Conservation (phyloP, 2,329 filamentous ascomycete species). For the Fusarium torulosum region DNA sequence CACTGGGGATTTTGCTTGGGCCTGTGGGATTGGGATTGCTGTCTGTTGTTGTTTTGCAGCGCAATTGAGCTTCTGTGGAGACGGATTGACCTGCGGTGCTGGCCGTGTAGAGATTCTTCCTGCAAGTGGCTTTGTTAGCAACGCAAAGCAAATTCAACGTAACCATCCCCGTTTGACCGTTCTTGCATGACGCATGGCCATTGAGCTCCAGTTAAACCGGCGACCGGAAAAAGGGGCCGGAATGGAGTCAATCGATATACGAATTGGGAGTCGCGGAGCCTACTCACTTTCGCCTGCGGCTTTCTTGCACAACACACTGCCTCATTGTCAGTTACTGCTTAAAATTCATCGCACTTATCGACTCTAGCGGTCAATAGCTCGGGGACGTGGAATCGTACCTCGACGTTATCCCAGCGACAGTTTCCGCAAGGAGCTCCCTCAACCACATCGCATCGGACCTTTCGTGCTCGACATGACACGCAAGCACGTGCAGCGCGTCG, state of each 20-base stretch:
- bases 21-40: slow-evolving; percentile 44
- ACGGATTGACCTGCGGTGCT: slow-evolving; percentile 53
- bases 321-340: slow-evolving; percentile 36
- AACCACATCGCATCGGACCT: slow-evolving; percentile 94
- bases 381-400: slow-evolving; percentile 54
- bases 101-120: slow-evolving; percentile 60
- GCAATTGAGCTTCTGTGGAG: slow-evolving; percentile 61
- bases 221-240: slow-evolving; percentile 10
- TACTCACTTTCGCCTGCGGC: slow-evolving; percentile 86
- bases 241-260: slow-evolving; percentile 19
- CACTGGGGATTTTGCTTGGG: slow-evolving; percentile 15
- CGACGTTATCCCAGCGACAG: slow-evolving; percentile 83
- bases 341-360: slow-evolving; percentile 20
- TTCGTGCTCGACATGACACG: slow-evolving; percentile 87
- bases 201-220: slow-evolving; percentile 24
- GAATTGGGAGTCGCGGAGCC: slow-evolving; percentile 13
- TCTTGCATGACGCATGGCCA: slow-evolving; percentile 31
- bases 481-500: slow-evolving; percentile 92
- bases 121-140: slow-evolving; percentile 49
- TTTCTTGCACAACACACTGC: slow-evolving; percentile 79
- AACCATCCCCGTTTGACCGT: background rate
- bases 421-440: slow-evolving; percentile 90
- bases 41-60: slow-evolving; percentile 56
- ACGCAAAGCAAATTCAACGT: slow-evolving; percentile 26
- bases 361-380: slow-evolving; percentile 12